A percentile compares a stretch with the other conserved stretches of the same genome.
Conservation (phyloP, 2,329 filamentous ascomycete genomes). For the Colletotrichum endophyticum region DNA sequence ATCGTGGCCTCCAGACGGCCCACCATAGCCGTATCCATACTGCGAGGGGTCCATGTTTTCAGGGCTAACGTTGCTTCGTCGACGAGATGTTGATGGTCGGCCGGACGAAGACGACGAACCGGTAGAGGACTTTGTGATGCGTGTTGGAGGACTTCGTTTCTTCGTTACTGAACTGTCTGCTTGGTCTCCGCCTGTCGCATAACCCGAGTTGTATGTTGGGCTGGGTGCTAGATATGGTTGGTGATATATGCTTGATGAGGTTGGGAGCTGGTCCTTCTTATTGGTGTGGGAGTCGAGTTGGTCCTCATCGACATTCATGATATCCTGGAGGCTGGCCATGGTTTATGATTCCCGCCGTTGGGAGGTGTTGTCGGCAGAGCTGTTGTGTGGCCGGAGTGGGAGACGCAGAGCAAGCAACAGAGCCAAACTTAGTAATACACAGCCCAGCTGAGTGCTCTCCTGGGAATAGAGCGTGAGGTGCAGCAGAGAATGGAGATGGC, state of each 20-base stretch:
- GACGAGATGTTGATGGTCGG: slow-evolving; percentile 28
- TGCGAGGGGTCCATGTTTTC: slow-evolving; percentile 53
- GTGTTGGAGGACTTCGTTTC: slow-evolving; percentile 38
- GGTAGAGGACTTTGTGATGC: slow-evolving; percentile 33
- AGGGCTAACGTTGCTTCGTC: slow-evolving; percentile 50
- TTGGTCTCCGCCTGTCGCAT: slow-evolving; percentile 42
- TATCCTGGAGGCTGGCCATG: slow-evolving; percentile 62
- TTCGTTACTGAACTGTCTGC: slow-evolving; percentile 35
- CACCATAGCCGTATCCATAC: slow-evolving; percentile 23
- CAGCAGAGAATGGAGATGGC: slow-evolving; percentile 34
- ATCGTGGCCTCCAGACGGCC: slow-evolving; percentile 25
- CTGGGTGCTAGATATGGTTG: slow-evolving; percentile 34
- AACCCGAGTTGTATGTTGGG: slow-evolving; percentile 38
- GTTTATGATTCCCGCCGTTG: slow-evolving; percentile 42
- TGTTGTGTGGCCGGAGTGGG: slow-evolving; percentile 1
- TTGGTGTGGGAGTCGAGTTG: slow-evolving; percentile 44
- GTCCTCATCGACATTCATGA: slow-evolving; percentile 62
- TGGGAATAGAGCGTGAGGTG: slow-evolving; percentile 33
- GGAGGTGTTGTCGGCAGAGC: slow-evolving; percentile 31
- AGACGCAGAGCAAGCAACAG: slow-evolving; percentile 25
- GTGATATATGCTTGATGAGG: slow-evolving; percentile 37
- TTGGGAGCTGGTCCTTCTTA: slow-evolving; percentile 49
- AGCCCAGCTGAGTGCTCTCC: slow-evolving; percentile 44
- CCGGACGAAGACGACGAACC: slow-evolving; percentile 25
- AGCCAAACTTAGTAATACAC: slow-evolving; percentile 52